Percentiles rank a stretch among this genome's conserved stretches.
phyloP scores from a whole-genome alignment of 139 green algal genomes.

The Nannochloris sp. region DNA sequence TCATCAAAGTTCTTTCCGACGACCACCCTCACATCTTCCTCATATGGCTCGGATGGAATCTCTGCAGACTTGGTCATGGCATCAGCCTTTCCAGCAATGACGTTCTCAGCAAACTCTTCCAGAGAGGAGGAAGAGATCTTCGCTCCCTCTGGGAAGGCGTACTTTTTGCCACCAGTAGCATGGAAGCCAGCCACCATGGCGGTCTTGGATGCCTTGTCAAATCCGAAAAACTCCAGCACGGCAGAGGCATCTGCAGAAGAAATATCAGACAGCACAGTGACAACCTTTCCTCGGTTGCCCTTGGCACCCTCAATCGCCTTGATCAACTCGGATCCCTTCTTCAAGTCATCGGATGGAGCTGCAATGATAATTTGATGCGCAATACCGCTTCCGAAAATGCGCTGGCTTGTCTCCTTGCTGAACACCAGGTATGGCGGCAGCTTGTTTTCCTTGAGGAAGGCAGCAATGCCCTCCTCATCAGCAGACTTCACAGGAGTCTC shows the following conservation, averaged over 20 bases:
- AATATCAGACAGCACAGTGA: conserved; percentile 27
- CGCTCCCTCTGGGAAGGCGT: conserved; percentile 26
- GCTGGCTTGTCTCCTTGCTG: conserved; percentile 47
- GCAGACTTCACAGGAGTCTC: conserved; percentile 15
- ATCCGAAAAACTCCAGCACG: conserved; percentile 74
- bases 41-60: conserved; percentile 14
- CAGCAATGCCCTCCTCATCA: conserved; percentile 21
- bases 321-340: conserved; percentile 2
- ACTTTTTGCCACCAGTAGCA: conserved; percentile 62
- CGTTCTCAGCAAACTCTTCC: conserved; percentile 35
- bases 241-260: conserved; percentile 27
- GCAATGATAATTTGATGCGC: conserved; percentile 51
- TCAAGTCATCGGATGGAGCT: conserved; percentile 17
- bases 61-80: conserved; percentile 25
- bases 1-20: conserved; percentile 25
- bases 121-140: conserved; percentile 36
- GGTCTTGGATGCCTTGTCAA: conserved; percentile 31
- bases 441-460: conserved; percentile 58
- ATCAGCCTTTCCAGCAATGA: conserved; percentile 32
- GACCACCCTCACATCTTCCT: conserved; percentile 27
- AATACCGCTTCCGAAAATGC: conserved; percentile 74
- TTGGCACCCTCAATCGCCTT: conserved; percentile 7
- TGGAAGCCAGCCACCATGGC: conserved; percentile 60
- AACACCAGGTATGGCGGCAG: conserved; percentile 65
- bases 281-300: conserved; percentile 26